A percentile compares a stretch with the other conserved stretches of the same genome.
phyloP scores from a whole-genome alignment of 2,329 filamentous ascomycete species.

The Exophiala mesophila region DNA sequence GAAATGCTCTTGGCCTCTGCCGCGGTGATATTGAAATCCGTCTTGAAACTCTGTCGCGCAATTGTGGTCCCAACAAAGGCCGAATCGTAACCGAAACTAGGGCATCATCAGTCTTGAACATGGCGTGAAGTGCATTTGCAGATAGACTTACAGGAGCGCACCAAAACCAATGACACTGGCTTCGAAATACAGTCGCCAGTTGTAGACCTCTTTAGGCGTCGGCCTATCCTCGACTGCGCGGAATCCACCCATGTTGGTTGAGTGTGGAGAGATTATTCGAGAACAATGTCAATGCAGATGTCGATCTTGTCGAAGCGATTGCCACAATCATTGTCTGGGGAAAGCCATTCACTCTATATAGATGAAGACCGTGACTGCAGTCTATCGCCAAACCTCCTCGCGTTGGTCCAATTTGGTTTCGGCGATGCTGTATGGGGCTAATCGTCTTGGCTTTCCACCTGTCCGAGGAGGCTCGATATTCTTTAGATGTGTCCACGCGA shows the following conservation, averaged over 20 bases:
- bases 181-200: constrained; percentile 48
- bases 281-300: background rate
- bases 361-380: background rate
- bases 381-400: no score
- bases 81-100: constrained; percentile 48
- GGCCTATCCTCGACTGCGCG: constrained; percentile 52
- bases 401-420: background rate
- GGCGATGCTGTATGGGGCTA: background rate
- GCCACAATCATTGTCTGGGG: background rate
- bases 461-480: background rate
- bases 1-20: constrained; percentile 37
- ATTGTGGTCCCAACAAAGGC: constrained; percentile 54
- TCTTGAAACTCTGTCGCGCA: constrained; percentile 44
- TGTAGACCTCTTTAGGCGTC: constrained; percentile 53
- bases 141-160: constrained; percentile 33
- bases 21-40: constrained; percentile 40
- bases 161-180: constrained; percentile 48
- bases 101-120: constrained; percentile 16
- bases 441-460: background rate
- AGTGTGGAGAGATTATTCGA: background rate
- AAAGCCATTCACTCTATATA: constrained; percentile 1
- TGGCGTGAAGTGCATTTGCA: constrained; percentile 23
- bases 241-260: constrained; percentile 26
- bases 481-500: no score
- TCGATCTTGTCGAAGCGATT: background rate